Conservation (phyloP, 768 basidiomycete genomes). For the Agrocybe praecox region DNA sequence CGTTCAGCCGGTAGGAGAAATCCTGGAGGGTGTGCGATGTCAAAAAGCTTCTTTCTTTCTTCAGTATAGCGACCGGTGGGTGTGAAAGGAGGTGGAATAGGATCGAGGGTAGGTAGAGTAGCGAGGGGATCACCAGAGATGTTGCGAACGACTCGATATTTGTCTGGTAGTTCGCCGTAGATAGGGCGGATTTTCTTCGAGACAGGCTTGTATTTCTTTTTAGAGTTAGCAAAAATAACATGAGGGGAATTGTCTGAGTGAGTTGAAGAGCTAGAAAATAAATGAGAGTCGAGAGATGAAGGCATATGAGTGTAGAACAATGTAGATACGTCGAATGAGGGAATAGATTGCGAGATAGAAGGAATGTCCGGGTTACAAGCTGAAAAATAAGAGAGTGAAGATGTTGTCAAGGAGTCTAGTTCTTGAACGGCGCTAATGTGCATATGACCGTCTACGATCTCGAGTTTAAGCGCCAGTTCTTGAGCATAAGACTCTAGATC, state of each 20-base stretch:
- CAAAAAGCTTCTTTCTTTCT: too few relatives aligned
- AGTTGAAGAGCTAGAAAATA: too few relatives aligned
- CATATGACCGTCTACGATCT: too few relatives aligned
- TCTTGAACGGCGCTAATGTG: too few relatives aligned
- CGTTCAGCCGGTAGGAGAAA: constrained; percentile 29
- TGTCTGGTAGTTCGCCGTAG: constrained; percentile 20
- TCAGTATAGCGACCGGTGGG: too few relatives aligned
- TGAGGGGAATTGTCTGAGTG: too few relatives aligned
- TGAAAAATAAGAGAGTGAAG: constrained; percentile 7
- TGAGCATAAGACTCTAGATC: constrained; percentile 2
- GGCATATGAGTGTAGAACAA: too few relatives aligned
- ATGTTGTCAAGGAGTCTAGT: too few relatives aligned
- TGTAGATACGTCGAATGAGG: neutral
- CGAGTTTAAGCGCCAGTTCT: neutral
- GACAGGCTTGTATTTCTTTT: constrained; percentile 35
- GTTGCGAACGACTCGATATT: constrained; percentile 26
- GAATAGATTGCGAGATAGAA: neutral
- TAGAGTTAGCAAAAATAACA: neutral
- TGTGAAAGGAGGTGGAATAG: constrained; percentile 21
- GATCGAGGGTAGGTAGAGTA: constrained; percentile 20
- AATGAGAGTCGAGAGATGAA: too few relatives aligned
- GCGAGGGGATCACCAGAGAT: constrained; percentile 31
- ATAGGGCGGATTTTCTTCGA: constrained; percentile 25
- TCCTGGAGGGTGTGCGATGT: too few relatives aligned
- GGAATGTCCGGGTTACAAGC: constrained; percentile 1